These are phyloP conservation scores for Spinacia oleracea DNA, from an alignment of 179 eudicot genomes.

Conservation along the genomic window DNA sequence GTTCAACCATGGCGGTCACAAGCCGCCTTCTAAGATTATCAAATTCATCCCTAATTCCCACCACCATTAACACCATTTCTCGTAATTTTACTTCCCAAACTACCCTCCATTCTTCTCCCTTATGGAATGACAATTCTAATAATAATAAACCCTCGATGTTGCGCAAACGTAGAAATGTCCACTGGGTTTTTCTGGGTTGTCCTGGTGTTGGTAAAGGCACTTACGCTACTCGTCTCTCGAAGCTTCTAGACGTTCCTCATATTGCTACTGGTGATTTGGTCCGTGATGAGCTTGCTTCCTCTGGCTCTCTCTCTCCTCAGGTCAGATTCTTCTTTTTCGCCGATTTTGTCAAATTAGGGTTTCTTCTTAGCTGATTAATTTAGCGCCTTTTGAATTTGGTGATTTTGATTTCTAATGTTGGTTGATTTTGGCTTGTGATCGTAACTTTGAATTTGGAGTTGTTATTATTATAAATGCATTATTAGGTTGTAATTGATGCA, in stretches of 20 bases:
- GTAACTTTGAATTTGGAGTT: not conserved
- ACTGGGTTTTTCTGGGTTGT: slow-evolving; percentile 90
- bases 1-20: slow-evolving; percentile 1
- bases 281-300: slow-evolving; percentile 67
- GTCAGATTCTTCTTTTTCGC: not conserved
- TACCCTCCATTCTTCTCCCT: slow-evolving; percentile 21
- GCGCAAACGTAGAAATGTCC: slow-evolving; percentile 51
- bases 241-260: slow-evolving; percentile 78
- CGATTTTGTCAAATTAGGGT: not conserved
- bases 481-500: not conserved
- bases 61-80: not conserved
- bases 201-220: slow-evolving; percentile 97
- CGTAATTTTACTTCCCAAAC: slow-evolving; percentile 20
- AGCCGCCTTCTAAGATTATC: slow-evolving; percentile 5
- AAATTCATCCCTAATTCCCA: not conserved
- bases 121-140: not conserved
- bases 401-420: not conserved
- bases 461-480: not conserved
- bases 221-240: slow-evolving; percentile 77
- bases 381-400: not conserved
- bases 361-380: not conserved
- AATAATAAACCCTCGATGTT: slow-evolving; percentile 1
- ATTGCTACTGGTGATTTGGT: slow-evolving; percentile 95
- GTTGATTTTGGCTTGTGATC: not conserved
- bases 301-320: slow-evolving; percentile 63